Conservation (phyloP, 225 moss, liverwort and hornwort genomes). For the Anthoceros angustus region DNA sequence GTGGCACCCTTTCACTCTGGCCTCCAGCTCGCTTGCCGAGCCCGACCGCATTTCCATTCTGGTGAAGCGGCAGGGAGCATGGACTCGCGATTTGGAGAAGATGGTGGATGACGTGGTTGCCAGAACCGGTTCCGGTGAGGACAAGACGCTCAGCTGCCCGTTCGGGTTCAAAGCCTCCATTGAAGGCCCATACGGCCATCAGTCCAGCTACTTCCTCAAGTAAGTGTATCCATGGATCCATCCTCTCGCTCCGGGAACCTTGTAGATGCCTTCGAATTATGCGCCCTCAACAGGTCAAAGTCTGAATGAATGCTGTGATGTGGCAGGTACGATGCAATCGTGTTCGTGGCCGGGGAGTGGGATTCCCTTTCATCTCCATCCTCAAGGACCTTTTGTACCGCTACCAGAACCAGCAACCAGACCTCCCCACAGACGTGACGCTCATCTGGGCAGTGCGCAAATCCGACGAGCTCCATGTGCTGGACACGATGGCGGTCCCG, state of each 20-base stretch:
- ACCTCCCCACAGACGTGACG: conserved; percentile 20
- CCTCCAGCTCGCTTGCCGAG: conserved; percentile 26
- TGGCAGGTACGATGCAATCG: conserved; percentile 14
- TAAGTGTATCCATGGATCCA: conserved; percentile 1
- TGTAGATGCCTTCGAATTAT: neutral
- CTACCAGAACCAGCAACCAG: conserved; percentile 14
- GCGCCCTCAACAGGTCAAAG: neutral
- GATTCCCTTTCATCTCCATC: conserved; percentile 41
- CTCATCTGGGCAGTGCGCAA: conserved; percentile 32
- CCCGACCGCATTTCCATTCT: conserved; percentile 29
- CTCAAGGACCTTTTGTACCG: conserved; percentile 28
- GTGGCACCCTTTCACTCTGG: conserved; percentile 54
- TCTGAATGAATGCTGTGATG: neutral
- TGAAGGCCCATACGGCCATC: conserved; percentile 16
- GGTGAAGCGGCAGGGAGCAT: conserved; percentile 41
- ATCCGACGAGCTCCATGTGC: conserved; percentile 18
- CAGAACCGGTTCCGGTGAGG: neutral
- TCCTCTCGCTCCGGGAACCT: too few species aligned
- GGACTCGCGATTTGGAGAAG: conserved; percentile 18
- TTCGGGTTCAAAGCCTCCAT: conserved; percentile 16
- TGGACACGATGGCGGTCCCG: conserved; percentile 17
- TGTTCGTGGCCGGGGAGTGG: conserved; percentile 31
- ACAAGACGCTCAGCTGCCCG: conserved; percentile 5
- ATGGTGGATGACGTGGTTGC: conserved; percentile 14
- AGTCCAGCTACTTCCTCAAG: conserved; percentile 12